These are phyloP conservation scores for Leishmania turanica DNA, from an alignment of 208 protist species.

Conservation along the genomic window DNA sequence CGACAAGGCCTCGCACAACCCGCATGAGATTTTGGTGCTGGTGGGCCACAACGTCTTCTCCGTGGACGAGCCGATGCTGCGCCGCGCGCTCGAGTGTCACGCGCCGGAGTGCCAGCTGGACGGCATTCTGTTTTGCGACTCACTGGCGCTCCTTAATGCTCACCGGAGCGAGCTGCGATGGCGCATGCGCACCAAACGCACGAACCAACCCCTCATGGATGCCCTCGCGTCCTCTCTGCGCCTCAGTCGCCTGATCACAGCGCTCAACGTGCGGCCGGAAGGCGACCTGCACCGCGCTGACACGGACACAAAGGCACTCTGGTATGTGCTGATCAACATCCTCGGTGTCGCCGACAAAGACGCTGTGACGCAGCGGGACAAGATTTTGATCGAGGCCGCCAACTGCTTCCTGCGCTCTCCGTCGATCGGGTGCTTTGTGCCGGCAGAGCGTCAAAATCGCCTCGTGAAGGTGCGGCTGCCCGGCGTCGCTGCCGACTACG, in stretches of 20 bases:
- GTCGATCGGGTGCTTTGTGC: constrained; percentile 70
- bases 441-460: constrained; percentile 40
- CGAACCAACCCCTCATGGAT: constrained; percentile 52
- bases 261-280: constrained; percentile 59
- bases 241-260: constrained; percentile 63
- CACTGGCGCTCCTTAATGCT: constrained; percentile 51
- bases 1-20: constrained; percentile 35
- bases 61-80: constrained; percentile 87
- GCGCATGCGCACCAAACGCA: constrained; percentile 5
- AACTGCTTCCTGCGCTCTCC: constrained; percentile 62
- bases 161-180: constrained; percentile 9
- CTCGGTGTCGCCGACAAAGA: constrained; percentile 42
- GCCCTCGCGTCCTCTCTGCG: constrained; percentile 68
- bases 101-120: constrained; percentile 40
- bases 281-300: constrained; percentile 83
- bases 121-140: constrained; percentile 86
- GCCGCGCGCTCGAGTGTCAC: constrained; percentile 56
- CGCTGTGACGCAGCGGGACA: constrained; percentile 47
- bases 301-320: constrained; percentile 84
- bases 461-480: constrained; percentile 54
- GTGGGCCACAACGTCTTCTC: constrained; percentile 87
- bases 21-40: constrained; percentile 69
- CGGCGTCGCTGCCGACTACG: constrained; percentile 53
- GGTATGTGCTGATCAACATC: constrained; percentile 79
- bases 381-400: constrained; percentile 51